phyloP scores from a whole-genome alignment of 495 filamentous ascomycete species.

The Penicillium angulare region DNA sequence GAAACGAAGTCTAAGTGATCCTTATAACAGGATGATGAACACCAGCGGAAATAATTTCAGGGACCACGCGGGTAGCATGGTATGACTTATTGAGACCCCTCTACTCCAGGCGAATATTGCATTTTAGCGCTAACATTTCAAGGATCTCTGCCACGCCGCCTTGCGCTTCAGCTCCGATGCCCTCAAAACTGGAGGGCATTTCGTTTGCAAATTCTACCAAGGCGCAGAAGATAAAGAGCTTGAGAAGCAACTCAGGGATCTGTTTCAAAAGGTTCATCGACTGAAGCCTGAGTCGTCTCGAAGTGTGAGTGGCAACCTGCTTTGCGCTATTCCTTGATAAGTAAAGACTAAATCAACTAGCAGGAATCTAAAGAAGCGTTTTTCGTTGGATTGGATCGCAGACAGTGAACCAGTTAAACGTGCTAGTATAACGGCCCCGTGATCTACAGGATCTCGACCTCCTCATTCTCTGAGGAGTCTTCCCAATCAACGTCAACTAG shows the following conservation, averaged over 20 bases:
- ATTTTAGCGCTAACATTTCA: slow-evolving; percentile 31
- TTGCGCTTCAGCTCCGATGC: slow-evolving; percentile 80
- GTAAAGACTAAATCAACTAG: not conserved
- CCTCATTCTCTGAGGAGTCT: slow-evolving; percentile 52
- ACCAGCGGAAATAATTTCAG: slow-evolving; percentile 81
- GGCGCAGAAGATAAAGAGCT: slow-evolving; percentile 79
- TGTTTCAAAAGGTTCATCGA: slow-evolving; percentile 76
- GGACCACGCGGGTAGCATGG: slow-evolving; percentile 96
- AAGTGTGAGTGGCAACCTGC: slow-evolving; percentile 57
- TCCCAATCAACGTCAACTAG: slow-evolving; percentile 61
- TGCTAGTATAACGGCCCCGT: not conserved
- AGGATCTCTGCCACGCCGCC: slow-evolving; percentile 89
- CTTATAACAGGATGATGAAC: slow-evolving; percentile 98
- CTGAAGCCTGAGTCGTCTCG: slow-evolving; percentile 91
- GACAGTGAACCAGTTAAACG: slow-evolving; percentile 9
- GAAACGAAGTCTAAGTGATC: slow-evolving; percentile 85
- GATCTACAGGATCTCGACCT: slow-evolving; percentile 28
- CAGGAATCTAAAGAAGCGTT: slow-evolving; percentile 91
- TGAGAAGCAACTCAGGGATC: slow-evolving; percentile 64
- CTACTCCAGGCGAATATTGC: slow-evolving; percentile 55
- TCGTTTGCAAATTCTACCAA: slow-evolving; percentile 97
- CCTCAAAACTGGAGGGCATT: slow-evolving; percentile 77
- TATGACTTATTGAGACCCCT: slow-evolving; percentile 32
- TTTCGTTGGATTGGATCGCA: slow-evolving; percentile 72
- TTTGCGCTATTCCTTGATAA: not conserved